These are phyloP conservation scores for Cenchrus americanus DNA, from an alignment of 176 grass and related monocot genomes.

Conservation along the genomic window DNA sequence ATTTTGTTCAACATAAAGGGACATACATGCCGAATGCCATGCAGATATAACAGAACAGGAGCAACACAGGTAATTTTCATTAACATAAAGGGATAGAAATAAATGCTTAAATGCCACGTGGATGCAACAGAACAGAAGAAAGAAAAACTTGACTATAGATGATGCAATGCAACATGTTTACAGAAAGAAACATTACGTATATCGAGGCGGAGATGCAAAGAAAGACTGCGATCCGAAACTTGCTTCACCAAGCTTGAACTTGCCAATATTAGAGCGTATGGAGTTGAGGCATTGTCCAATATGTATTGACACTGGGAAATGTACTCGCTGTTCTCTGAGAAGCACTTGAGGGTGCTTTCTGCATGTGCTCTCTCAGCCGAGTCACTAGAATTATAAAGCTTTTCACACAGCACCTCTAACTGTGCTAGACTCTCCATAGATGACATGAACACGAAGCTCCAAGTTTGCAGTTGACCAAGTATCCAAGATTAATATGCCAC, in stretches of 20 bases:
- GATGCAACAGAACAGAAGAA: constrained; percentile 37
- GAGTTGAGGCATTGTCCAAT: constrained; percentile 98
- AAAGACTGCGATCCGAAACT: constrained; percentile 86
- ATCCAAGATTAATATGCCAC: constrained; percentile 75
- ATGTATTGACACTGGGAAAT: constrained; percentile 99
- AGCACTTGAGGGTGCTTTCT: constrained; percentile 97
- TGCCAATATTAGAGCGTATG: constrained; percentile 96
- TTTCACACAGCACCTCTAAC: constrained; percentile 96
- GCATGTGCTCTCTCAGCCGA: constrained; percentile 92
- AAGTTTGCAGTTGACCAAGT: constrained; percentile 69
- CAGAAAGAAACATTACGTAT: constrained; percentile 90
- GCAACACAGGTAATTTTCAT: neutral
- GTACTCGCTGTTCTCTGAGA: constrained; percentile 98
- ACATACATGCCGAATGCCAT: constrained; percentile 43
- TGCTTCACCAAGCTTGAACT: constrained; percentile 99
- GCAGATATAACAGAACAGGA: constrained; percentile 35
- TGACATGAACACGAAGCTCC: constrained; percentile 55
- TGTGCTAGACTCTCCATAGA: constrained; percentile 99
- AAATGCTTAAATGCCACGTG: constrained; percentile 34
- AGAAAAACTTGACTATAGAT: constrained; percentile 46
- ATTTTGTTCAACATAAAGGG: constrained; percentile 17
- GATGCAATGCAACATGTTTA: constrained; percentile 43
- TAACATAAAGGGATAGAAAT: neutral
- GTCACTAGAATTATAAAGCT: constrained; percentile 97
- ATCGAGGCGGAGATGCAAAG: constrained; percentile 89